A percentile compares a stretch with the other conserved stretches of the same genome.
Conservation (phyloP, 2,329 filamentous ascomycete species). For the Calonectria pseudoreteaudii region DNA sequence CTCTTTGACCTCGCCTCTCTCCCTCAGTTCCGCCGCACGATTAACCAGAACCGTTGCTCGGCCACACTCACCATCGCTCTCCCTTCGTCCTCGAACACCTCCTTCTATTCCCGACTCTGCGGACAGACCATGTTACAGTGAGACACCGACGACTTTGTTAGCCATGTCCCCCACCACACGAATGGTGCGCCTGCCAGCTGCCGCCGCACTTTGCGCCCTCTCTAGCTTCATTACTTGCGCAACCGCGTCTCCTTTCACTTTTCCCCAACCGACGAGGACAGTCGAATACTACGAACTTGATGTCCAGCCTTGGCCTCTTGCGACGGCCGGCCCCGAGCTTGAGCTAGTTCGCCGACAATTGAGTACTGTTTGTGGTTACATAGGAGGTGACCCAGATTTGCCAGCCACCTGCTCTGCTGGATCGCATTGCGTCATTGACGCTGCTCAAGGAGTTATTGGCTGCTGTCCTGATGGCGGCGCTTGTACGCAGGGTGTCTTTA, state of each 20-base stretch:
- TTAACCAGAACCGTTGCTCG: not conserved
- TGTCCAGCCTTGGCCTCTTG: conserved; percentile 55
- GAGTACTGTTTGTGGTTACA: conserved; percentile 70
- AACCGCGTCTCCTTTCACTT: conserved; percentile 52
- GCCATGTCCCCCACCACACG: conserved; percentile 43
- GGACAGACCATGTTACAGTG: conserved; percentile 37
- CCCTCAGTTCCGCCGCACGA: conserved; percentile 15
- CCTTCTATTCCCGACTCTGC: conserved; percentile 18
- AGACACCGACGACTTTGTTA: conserved; percentile 32
- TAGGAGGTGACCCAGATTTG: conserved; percentile 62
- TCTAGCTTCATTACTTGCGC: conserved; percentile 47
- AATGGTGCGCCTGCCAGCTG: conserved; percentile 51
- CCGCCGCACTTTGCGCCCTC: conserved; percentile 50
- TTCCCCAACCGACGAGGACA: conserved; percentile 56
- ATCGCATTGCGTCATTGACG: conserved; percentile 69
- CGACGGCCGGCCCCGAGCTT: conserved; percentile 49
- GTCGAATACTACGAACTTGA: conserved; percentile 52
- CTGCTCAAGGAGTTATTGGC: conserved; percentile 61
- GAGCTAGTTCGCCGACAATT: conserved; percentile 55
- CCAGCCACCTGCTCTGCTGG: conserved; percentile 69
- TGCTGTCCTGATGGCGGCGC: conserved; percentile 65
- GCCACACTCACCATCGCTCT: not conserved
- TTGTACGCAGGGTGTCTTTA: conserved; percentile 68
- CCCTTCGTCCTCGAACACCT: conserved; percentile 16
- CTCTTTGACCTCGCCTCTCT: conserved; percentile 6